Conservation (phyloP, 2,329 filamentous ascomycete genomes). For the Ophiognomonia clavigignenti-juglandacearum region DNA sequence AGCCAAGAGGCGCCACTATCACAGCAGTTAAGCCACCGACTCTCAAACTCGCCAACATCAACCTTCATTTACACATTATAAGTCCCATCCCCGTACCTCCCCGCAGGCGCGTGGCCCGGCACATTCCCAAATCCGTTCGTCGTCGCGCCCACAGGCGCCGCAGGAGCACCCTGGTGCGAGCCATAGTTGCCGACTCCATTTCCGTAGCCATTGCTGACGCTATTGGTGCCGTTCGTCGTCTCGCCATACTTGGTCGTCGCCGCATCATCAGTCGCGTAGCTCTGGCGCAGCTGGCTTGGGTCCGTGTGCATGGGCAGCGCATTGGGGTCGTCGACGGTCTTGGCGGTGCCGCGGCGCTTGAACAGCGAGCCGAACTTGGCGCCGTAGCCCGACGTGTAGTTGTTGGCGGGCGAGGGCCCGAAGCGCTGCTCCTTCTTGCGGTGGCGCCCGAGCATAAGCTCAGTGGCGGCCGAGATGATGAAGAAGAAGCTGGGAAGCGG, state of each 20-base stretch:
- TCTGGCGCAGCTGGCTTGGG: conserved; percentile 28
- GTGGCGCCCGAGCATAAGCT: conserved; percentile 24
- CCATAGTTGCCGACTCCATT: conserved; percentile 22
- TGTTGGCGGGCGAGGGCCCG: conserved; percentile 35
- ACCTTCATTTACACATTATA: conserved; percentile 10
- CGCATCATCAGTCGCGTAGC: conserved; percentile 33
- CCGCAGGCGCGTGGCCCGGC: not conserved
- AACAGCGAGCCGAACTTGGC: conserved; percentile 29
- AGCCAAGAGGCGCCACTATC: too few relatives aligned
- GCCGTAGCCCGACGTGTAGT: conserved; percentile 33
- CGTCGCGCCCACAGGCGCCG: not conserved
- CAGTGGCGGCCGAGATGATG: conserved; percentile 21
- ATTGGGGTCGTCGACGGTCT: conserved; percentile 24
- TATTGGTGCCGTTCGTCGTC: conserved; percentile 15
- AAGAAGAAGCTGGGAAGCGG: conserved; percentile 29
- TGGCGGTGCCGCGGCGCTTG: conserved; percentile 18
- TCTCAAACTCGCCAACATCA: too few relatives aligned
- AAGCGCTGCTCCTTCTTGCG: conserved; percentile 33
- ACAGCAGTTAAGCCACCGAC: too few relatives aligned
- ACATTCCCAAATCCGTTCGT: not conserved
- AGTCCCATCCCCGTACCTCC: conserved; percentile 11
- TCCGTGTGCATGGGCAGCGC: conserved; percentile 29
- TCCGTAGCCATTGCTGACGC: conserved; percentile 19
- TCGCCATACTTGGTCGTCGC: conserved; percentile 24
- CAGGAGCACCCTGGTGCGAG: conserved; percentile 22